These are phyloP conservation scores for Saccharomycopsis microspora DNA, from an alignment of 805 yeast genomes.

Conservation along the genomic window DNA sequence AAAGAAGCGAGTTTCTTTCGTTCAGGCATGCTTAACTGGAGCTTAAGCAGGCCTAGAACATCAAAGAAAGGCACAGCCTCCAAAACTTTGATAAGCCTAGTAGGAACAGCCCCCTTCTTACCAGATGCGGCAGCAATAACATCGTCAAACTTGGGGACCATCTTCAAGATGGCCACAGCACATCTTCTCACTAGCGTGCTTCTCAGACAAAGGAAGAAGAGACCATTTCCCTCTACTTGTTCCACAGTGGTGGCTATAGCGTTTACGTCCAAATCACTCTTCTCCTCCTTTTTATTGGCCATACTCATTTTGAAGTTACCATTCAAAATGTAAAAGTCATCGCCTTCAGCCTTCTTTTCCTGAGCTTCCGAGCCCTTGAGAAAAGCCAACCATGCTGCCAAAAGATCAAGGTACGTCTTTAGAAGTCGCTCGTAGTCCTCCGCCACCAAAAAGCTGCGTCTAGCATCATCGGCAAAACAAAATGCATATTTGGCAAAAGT, in stretches of 20 bases:
- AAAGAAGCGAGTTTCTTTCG: slow-evolving; percentile 57
- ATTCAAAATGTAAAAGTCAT: slow-evolving; percentile 16
- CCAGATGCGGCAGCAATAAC: slow-evolving; percentile 33
- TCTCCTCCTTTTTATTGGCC: slow-evolving; percentile 18
- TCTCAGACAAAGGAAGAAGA: slow-evolving; percentile 84
- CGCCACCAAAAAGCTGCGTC: slow-evolving; percentile 42
- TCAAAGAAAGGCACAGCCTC: slow-evolving; percentile 60
- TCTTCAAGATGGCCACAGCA: slow-evolving; percentile 63
- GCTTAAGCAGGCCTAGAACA: slow-evolving; percentile 40
- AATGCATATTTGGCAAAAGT: slow-evolving; percentile 70
- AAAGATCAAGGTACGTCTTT: slow-evolving; percentile 63
- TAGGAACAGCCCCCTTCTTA: not conserved
- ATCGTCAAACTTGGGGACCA: slow-evolving; percentile 81
- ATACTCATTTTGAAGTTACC: slow-evolving; percentile 15
- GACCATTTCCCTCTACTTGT: slow-evolving; percentile 92
- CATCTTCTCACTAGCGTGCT: slow-evolving; percentile 63
- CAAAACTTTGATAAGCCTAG: slow-evolving; percentile 59
- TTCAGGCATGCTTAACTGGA: slow-evolving; percentile 61
- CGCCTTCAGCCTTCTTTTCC: slow-evolving; percentile 20
- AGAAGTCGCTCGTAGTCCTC: slow-evolving; percentile 48
- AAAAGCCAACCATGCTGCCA: slow-evolving; percentile 73
- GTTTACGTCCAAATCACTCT: slow-evolving; percentile 48
- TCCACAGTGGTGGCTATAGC: slow-evolving; percentile 77
- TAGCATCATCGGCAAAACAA: slow-evolving; percentile 29
- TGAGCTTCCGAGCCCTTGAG: slow-evolving; percentile 27